These are phyloP conservation scores for Kwoniella sp. DNA, from an alignment of 768 basidiomycete species.

Conservation along the genomic window DNA sequence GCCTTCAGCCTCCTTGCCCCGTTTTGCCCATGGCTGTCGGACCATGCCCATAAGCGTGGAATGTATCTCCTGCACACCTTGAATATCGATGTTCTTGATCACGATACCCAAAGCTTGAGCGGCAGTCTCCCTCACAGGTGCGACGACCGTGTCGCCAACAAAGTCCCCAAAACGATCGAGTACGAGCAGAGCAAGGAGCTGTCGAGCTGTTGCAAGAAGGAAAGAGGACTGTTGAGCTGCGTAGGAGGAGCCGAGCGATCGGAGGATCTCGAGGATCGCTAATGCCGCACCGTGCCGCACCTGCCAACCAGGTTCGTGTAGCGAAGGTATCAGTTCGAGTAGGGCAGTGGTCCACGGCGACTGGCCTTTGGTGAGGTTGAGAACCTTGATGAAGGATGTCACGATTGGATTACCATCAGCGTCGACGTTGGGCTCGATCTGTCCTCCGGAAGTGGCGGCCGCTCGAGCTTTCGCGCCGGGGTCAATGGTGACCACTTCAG, in stretches of 20 bases:
- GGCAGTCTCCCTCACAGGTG: slow-evolving; percentile 93
- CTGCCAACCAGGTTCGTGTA: slow-evolving; percentile 86
- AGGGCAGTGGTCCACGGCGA: slow-evolving; percentile 64
- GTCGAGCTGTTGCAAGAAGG: slow-evolving; percentile 67
- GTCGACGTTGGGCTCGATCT: slow-evolving; percentile 42
- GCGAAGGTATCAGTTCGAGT: slow-evolving; percentile 74
- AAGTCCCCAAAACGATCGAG: slow-evolving; percentile 98
- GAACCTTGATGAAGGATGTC: slow-evolving; percentile 14
- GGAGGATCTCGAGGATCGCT: slow-evolving; percentile 80
- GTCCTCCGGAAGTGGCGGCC: slow-evolving; percentile 37
- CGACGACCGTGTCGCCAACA: slow-evolving; percentile 93
- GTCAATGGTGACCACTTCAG: slow-evolving; percentile 50
- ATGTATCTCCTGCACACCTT: slow-evolving; percentile 78
- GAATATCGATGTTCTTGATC: slow-evolving; percentile 81
- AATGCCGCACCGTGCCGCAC: slow-evolving; percentile 90
- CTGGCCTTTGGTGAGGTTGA: slow-evolving; percentile 23
- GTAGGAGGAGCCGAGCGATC: slow-evolving; percentile 23
- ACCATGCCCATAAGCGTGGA: slow-evolving; percentile 88
- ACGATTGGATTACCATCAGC: slow-evolving; percentile 41
- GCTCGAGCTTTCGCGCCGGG: slow-evolving; percentile 57
- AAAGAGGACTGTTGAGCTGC: slow-evolving; percentile 10
- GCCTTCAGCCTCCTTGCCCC: slow-evolving; percentile 40
- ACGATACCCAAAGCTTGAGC: slow-evolving; percentile 91
- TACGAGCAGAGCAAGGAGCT: slow-evolving; percentile 84
- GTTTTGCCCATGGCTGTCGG: slow-evolving; percentile 70